Base-by-base conservation (phyloP, 2,329 filamentous ascomycete genomes). In the Beauveria brongniartii region DNA sequence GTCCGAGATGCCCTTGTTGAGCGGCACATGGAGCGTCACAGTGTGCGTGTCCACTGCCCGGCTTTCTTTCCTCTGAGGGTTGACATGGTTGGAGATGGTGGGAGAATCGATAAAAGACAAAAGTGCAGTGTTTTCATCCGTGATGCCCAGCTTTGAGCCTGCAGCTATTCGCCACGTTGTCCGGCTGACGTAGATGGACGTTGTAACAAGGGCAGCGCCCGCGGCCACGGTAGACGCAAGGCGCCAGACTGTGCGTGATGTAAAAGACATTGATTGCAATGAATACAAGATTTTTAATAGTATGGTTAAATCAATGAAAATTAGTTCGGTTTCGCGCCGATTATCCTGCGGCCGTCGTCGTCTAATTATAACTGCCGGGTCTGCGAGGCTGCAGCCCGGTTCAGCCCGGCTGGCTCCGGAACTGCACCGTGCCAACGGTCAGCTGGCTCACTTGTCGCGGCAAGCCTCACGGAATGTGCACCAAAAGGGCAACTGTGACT, bases 1-100 rank as follows among this genome's bases (percentile, higher is more conserved):
- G 41, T 73, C 70, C 1, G 67, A 63, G 1, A 68, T 12, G 20
- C 7, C 28, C 12, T 20, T 54, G 43, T 2, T 1, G 46, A 41
- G 20, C 64, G 61, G 7, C 14, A 71, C 57, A 1, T 67, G 53
- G 14, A 73, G 63, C 0, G 66, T 64, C 2, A 69, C 65, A 46
- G 62, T 68, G 4, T 67, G 65, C 2, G 65, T 67, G 54, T 73
- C 71, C 26, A 51, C 40, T 5, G 16, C 28, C 50, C 30, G 22
- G 26, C 9, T 63, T 59, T 1, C 62, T 30, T 26, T 71, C 64
- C 63, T 59, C 5, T 61, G 61, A 0, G 63, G 67, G 20, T 73
- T 73, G 54, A 72, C 66, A 6, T 71, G 54, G 3, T 65, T 50
- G 2, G 53, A 64, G n/a, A 61, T 47, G 5, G 46, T 60, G 5